A percentile compares a stretch with the other conserved stretches of the same genome.
These are phyloP conservation scores for Aegilops tauschii DNA, from an alignment of 176 grass and related monocot genomes.

Conservation along the genomic window DNA sequence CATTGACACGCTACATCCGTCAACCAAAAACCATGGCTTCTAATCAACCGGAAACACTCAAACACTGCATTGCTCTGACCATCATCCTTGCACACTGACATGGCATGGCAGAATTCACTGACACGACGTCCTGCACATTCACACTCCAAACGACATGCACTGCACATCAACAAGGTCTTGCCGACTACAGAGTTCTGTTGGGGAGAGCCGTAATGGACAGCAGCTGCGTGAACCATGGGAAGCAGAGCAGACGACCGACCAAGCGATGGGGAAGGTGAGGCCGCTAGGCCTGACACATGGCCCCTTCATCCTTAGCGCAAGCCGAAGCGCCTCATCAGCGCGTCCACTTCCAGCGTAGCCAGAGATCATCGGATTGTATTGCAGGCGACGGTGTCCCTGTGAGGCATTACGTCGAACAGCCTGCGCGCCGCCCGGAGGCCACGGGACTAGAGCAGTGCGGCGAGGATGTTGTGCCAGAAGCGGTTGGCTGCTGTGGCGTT, in stretches of 20 bases:
- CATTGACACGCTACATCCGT: conserved; percentile 52
- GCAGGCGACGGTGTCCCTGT: conserved; percentile 52
- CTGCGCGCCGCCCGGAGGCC: conserved; percentile 32
- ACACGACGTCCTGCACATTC: conserved; percentile 48
- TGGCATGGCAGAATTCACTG: conserved; percentile 70
- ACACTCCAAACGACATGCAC: conserved; percentile 40
- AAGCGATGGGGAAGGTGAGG: conserved; percentile 64
- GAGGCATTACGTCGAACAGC: conserved; percentile 69
- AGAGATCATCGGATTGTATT: conserved; percentile 52
- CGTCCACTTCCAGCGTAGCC: conserved; percentile 37
- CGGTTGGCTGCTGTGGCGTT: conserved; percentile 26
- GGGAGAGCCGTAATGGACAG: conserved; percentile 31
- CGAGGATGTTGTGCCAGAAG: conserved; percentile 66
- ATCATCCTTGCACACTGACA: conserved; percentile 51
- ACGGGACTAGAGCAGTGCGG: conserved; percentile 1
- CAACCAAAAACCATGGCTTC: conserved; percentile 42
- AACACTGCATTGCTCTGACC: conserved; percentile 34
- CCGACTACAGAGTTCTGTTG: conserved; percentile 34
- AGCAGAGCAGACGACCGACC: conserved; percentile 27
- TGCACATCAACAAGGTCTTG: conserved; percentile 51
- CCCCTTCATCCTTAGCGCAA: conserved; percentile 40
- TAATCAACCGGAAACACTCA: conserved; percentile 57
- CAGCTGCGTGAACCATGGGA: conserved; percentile 44
- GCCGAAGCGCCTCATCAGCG: conserved; percentile 19
- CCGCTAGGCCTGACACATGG: conserved; percentile 42